These are phyloP conservation scores for Chimonanthus praecox DNA, from an alignment of 164 flowering plant genomes.

Conservation along the genomic window DNA sequence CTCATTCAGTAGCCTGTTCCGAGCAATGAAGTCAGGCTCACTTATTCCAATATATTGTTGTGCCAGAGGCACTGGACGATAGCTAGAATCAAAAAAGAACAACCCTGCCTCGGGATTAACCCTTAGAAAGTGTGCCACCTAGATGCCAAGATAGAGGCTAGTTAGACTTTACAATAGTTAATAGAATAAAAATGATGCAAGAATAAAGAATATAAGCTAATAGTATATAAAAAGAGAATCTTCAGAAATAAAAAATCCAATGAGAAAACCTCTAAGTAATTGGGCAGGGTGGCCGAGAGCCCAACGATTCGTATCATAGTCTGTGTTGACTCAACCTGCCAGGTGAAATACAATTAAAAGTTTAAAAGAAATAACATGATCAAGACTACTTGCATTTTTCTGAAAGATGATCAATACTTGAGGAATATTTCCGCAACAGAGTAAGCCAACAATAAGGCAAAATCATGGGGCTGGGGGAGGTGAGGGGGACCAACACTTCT, in stretches of 20 bases:
- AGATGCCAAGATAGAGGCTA: constrained; percentile 5
- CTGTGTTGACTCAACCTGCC: constrained; percentile 95
- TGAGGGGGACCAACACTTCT: no score
- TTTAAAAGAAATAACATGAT: background rate
- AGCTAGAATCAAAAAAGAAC: constrained; percentile 95
- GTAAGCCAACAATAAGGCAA: no score
- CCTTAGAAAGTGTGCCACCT: constrained; percentile 97
- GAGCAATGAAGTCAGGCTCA: constrained; percentile 80
- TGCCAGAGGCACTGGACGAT: constrained; percentile 98
- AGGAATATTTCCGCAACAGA: no score
- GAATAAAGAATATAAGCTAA: background rate
- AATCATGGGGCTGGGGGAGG: no score
- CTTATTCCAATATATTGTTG: constrained; percentile 95
- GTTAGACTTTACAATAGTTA: constrained; percentile 1
- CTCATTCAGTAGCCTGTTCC: constrained; percentile 68
- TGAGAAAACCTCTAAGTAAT: constrained; percentile 74
- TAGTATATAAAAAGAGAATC: no score
- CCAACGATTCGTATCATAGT: constrained; percentile 98
- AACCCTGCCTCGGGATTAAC: constrained; percentile 90
- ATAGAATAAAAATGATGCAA: background rate
- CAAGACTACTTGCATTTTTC: background rate
- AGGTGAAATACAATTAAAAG: constrained; percentile 6
- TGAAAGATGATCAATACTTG: background rate
- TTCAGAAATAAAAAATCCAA: background rate
- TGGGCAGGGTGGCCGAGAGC: constrained; percentile 96